Base-by-base conservation (phyloP, 352 stramenopile species). In the Globisporangium sylvaticum region DNA sequence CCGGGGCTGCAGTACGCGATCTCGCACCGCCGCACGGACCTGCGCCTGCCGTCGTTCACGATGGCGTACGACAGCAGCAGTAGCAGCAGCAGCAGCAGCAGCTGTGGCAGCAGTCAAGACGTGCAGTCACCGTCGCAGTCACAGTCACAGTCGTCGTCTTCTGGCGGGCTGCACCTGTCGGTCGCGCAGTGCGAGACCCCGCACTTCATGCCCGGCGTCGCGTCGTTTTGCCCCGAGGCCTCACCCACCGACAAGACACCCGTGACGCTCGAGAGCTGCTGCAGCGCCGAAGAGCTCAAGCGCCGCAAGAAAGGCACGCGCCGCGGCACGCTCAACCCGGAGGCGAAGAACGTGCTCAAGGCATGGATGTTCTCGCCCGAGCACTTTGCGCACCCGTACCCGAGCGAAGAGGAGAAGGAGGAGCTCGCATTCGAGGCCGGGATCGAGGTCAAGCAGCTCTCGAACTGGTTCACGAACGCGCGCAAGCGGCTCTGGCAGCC, bases 381-480 rank as follows among this genome's bases (percentile, higher is more conserved):
- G 59, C 86, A 95, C 73, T 94, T 95, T 75, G 84, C 84, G 10
- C 88, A 95, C 61, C 88, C 88, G 44, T 95, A 95, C 65, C 88
- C 88, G 46, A 95, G 84, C 63, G 88, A 95, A 68, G 88, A 95
- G 60, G 88, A 94, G 68, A 95, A 95, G 71, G 88, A 95, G 64
- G 83, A 93, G 66, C 66, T 95, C 24, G 88, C 85, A 1, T 72
- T 72, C 1, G 86, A 94, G 55, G 86, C 88, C 22, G 88, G 88
- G 15, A 95, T 95, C 34, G 86, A 95, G 67, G 84, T 95, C 55
- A 95, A 95, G 65, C 88, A 95, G 79, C 78, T 95, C 56, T 94
- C 88, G 27, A 95, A 95, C 74, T 95, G 88, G 88, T 95, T 95
- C 65, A 95, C 88, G 20, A 95, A 95, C 62, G 88, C 88, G n/a